phyloP scores from a whole-genome alignment of 2,329 filamentous ascomycete genomes.

The Tolypocladium amazonense region DNA sequence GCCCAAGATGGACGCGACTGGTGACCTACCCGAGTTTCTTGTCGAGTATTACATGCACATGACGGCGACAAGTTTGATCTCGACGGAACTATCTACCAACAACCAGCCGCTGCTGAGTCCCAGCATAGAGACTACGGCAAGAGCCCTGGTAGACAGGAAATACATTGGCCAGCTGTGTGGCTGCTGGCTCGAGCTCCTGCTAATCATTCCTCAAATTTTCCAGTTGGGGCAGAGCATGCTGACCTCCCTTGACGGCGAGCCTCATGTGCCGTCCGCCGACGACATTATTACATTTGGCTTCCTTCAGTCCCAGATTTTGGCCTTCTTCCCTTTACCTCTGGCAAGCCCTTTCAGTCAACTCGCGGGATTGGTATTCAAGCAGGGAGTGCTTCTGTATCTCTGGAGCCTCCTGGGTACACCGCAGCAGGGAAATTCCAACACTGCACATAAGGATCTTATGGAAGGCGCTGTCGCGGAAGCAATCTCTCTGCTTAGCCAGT shows the following conservation, averaged over 20 bases:
- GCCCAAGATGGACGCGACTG: conserved; percentile 18
- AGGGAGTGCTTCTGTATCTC: conserved; percentile 32
- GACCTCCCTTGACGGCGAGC: conserved; percentile 15
- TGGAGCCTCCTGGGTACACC: conserved; percentile 22
- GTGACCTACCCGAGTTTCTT: conserved; percentile 31
- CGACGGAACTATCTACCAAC: conserved; percentile 21
- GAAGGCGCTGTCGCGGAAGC: conserved; percentile 18
- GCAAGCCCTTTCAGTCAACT: conserved; percentile 26
- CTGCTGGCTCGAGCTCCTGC: conserved; percentile 27
- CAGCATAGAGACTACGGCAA: conserved; percentile 18
- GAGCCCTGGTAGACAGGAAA: conserved; percentile 14
- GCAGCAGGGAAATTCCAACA: conserved; percentile 8
- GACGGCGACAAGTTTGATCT: conserved; percentile 34
- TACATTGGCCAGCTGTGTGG: conserved; percentile 27
- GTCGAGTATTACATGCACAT: conserved; percentile 39
- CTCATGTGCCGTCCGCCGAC: conserved; percentile 20
- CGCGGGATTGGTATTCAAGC: conserved; percentile 31
- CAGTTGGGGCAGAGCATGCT: conserved; percentile 30
- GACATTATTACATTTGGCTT: conserved; percentile 32
- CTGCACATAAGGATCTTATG: conserved; percentile 14
- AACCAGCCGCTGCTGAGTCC: conserved; percentile 19
- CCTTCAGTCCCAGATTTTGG: conserved; percentile 29
- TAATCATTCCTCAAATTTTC: conserved; percentile 27
- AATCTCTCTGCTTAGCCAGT: conserved; percentile 17
- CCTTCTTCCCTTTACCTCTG: conserved; percentile 23